Conservation (phyloP, 2,329 filamentous ascomycete species). For the Calycina herbarum region DNA sequence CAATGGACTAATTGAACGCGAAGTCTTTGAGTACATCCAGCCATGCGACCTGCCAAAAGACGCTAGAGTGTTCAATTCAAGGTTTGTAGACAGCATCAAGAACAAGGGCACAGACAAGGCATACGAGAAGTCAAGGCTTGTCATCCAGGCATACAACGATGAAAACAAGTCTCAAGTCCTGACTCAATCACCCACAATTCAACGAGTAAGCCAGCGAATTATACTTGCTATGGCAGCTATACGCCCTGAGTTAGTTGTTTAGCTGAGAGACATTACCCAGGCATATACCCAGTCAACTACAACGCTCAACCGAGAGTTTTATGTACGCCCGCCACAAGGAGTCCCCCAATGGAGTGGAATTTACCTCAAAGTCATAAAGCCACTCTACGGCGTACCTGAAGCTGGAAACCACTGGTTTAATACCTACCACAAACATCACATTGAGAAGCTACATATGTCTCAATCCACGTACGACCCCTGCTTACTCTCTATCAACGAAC, state of each 20-base stretch:
- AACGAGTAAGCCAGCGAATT: too few species aligned
- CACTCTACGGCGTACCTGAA: slow-evolving; percentile 20
- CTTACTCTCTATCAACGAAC: not conserved
- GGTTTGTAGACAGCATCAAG: slow-evolving; percentile 23
- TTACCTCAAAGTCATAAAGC: slow-evolving; percentile 12
- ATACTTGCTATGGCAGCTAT: slow-evolving; percentile 3
- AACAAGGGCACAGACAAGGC: slow-evolving; percentile 12
- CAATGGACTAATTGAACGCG: too few species aligned
- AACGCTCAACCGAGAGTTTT: slow-evolving; percentile 17
- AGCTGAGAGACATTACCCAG: slow-evolving; percentile 19
- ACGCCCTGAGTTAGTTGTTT: not conserved
- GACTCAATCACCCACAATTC: slow-evolving; percentile 21
- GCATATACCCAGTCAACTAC: slow-evolving; percentile 18
- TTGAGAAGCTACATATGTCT: slow-evolving; percentile 11
- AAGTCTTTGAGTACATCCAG: not conserved
- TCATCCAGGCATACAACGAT: slow-evolving; percentile 23
- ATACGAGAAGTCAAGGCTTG: slow-evolving; percentile 22
- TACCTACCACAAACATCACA: slow-evolving; percentile 18
- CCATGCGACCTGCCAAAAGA: not conserved
- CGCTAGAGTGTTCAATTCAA: slow-evolving; percentile 1
- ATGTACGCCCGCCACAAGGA: slow-evolving; percentile 10
- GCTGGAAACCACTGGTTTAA: slow-evolving; percentile 19
- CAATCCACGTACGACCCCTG: slow-evolving; percentile 16
- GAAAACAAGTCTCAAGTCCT: slow-evolving; percentile 14
- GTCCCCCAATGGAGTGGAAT: not conserved